phyloP scores from a whole-genome alignment of 306 rosid species.

The Gastrolobium bilobum region DNA sequence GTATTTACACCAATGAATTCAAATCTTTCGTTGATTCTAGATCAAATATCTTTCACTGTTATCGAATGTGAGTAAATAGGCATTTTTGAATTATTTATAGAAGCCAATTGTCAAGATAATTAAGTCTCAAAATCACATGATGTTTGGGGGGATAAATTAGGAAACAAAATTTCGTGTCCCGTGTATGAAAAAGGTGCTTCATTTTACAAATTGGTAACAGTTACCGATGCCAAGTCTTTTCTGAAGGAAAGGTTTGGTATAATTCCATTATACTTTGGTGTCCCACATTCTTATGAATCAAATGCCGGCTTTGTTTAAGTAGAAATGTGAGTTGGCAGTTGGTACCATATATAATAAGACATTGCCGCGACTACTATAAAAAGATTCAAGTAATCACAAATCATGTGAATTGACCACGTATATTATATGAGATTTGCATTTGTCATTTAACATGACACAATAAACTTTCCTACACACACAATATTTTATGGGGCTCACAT shows the following conservation, averaged over 20 bases:
- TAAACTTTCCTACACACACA: no score
- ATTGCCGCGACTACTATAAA: conserved; percentile 26
- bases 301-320: conserved; percentile 45
- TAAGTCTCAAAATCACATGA: conserved; percentile 29
- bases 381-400: conserved; percentile 40
- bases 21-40: conserved; percentile 18
- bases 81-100: conserved; percentile 26
- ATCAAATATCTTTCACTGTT: conserved; percentile 23
- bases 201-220: conserved; percentile 35
- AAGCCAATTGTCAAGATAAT: conserved; percentile 5
- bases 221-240: conserved; percentile 47
- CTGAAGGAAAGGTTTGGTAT: conserved; percentile 45
- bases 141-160: conserved; percentile 26
- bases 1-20: conserved; percentile 26
- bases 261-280: conserved; percentile 47
- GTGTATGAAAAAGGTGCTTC: conserved; percentile 37
- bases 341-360: conserved; percentile 50
- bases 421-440: no score
- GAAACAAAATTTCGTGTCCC: conserved; percentile 43
- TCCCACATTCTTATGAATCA: conserved; percentile 38
- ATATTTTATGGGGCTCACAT: no score
- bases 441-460: no score
- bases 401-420: conserved; percentile 56
- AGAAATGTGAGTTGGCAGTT: conserved; percentile 62
- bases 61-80: conserved; percentile 33